Conservation (phyloP, 1,284 basidiomycete genomes). For the Hymenochaete sp. region DNA sequence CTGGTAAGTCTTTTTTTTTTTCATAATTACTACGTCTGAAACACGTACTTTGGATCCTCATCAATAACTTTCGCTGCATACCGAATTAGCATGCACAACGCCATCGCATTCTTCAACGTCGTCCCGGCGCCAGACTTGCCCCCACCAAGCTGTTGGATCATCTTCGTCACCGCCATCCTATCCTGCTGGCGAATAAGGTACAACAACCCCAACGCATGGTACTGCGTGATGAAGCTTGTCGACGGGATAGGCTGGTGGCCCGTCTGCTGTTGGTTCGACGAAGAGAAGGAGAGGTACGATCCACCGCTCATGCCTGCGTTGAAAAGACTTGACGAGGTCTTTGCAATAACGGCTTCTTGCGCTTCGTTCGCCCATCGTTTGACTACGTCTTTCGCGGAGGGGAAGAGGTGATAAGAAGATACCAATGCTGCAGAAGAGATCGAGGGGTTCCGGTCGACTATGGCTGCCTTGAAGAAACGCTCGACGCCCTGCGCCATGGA, state of each 20-base stretch:
- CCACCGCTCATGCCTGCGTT: constrained; percentile 43
- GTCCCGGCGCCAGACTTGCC: constrained; percentile 78
- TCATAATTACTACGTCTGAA: constrained; percentile 8
- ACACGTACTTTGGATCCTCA: constrained; percentile 89
- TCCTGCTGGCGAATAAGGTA: constrained; percentile 97
- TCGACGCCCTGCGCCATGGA: constrained; percentile 98
- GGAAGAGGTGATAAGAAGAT: constrained; percentile 95
- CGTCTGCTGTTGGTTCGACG: constrained; percentile 38
- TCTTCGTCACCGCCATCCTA: constrained; percentile 97
- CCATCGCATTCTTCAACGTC: constrained; percentile 91
- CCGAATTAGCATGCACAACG: constrained; percentile 98
- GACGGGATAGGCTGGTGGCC: constrained; percentile 77
- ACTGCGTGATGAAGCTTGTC: constrained; percentile 91
- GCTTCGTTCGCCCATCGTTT: constrained; percentile 99
- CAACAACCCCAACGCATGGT: constrained; percentile 91
- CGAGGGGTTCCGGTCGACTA: constrained; percentile 94
- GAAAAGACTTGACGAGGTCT: constrained; percentile 68
- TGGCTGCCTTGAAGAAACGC: constrained; percentile 98
- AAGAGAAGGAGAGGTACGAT: constrained; percentile 63
- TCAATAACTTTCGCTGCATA: constrained; percentile 98
- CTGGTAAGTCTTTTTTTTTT: constrained; percentile 6
- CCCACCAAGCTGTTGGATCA: constrained; percentile 89
- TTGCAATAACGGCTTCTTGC: constrained; percentile 91
- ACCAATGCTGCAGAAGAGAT: constrained; percentile 96
- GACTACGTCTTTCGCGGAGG: constrained; percentile 88